Percentiles rank a stretch among this genome's conserved stretches.
phyloP scores from a whole-genome alignment of 2,329 filamentous ascomycete genomes.

The Rutstroemia sp. region DNA sequence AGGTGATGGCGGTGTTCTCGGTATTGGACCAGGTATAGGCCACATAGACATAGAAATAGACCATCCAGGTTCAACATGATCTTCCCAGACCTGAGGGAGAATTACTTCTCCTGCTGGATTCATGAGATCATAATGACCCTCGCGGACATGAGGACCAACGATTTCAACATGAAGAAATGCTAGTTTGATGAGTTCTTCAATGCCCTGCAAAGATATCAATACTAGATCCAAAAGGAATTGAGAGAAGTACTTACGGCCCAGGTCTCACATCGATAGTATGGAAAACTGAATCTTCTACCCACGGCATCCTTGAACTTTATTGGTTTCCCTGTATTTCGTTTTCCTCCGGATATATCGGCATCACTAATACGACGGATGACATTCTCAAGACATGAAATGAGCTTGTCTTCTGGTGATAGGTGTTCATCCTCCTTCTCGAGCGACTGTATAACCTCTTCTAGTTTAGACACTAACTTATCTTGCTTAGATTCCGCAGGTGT shows the following conservation, averaged over 20 bases:
- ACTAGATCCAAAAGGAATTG: not conserved
- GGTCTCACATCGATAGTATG: conserved; percentile 75
- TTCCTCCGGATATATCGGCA: not conserved
- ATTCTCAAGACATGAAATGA: not conserved
- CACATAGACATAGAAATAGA: conserved; percentile 61
- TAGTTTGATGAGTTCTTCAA: conserved; percentile 80
- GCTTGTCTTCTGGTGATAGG: not conserved
- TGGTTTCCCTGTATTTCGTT: not conserved
- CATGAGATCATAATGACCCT: conserved; percentile 73
- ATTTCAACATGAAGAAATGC: conserved; percentile 73
- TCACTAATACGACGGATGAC: not conserved
- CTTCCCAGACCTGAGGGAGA: conserved; percentile 73
- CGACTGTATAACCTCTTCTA: not conserved
- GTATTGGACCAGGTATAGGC: conserved; percentile 56
- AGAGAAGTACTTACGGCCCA: conserved; percentile 58
- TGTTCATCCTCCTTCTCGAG: not conserved
- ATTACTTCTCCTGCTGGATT: conserved; percentile 78
- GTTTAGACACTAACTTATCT: not conserved
- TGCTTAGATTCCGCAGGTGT: not conserved
- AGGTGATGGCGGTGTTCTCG: conserved; percentile 37
- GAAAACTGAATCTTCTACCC: conserved; percentile 86
- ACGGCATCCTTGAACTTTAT: conserved; percentile 91
- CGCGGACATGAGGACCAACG: conserved; percentile 66
- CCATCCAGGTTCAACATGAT: conserved; percentile 72
- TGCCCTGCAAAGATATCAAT: conserved; percentile 51